These are phyloP conservation scores for Boletellus ananas DNA, from an alignment of 768 basidiomycete species.

Conservation along the genomic window DNA sequence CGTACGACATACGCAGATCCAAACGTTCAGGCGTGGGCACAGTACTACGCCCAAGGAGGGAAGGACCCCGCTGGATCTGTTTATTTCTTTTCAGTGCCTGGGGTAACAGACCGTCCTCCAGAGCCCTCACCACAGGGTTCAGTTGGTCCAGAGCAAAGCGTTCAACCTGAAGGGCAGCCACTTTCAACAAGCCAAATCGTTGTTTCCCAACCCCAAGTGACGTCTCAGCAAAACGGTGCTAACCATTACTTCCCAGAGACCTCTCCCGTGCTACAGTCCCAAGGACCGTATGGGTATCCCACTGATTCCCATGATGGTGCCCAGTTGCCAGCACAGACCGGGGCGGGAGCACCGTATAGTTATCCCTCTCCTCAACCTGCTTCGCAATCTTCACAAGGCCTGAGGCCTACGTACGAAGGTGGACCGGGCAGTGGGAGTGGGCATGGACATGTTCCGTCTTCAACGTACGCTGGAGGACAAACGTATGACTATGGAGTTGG, in stretches of 20 bases:
- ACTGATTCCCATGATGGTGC: constrained; percentile 8
- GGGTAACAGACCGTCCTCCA: constrained; percentile 49
- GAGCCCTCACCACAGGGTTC: constrained; percentile 8
- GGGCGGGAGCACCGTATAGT: constrained; percentile 11
- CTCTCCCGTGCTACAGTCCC: constrained; percentile 12
- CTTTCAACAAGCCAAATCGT: constrained; percentile 14
- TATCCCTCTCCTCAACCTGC: constrained; percentile 15
- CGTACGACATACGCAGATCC: constrained; percentile 66
- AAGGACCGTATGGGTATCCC: constrained; percentile 21
- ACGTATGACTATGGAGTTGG: constrained; percentile 25
- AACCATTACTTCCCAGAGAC: constrained; percentile 11
- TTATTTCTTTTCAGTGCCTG: constrained; percentile 78
- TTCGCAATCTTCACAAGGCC: constrained; percentile 15
- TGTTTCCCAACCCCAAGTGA: constrained; percentile 14
- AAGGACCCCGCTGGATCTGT: constrained; percentile 69
- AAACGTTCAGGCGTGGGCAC: constrained; percentile 83
- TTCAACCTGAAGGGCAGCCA: constrained; percentile 13
- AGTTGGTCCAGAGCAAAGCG: constrained; percentile 6
- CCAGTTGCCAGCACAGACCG: constrained; percentile 5
- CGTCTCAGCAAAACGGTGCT: constrained; percentile 11
- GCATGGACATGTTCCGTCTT: constrained; percentile 15
- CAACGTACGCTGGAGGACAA: constrained; percentile 15
- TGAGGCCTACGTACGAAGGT: constrained; percentile 15
- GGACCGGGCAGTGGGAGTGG: constrained; percentile 20
- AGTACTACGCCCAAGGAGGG: constrained; percentile 81